Conservation (phyloP, 2,329 filamentous ascomycete species). For the Alternaria panax region DNA sequence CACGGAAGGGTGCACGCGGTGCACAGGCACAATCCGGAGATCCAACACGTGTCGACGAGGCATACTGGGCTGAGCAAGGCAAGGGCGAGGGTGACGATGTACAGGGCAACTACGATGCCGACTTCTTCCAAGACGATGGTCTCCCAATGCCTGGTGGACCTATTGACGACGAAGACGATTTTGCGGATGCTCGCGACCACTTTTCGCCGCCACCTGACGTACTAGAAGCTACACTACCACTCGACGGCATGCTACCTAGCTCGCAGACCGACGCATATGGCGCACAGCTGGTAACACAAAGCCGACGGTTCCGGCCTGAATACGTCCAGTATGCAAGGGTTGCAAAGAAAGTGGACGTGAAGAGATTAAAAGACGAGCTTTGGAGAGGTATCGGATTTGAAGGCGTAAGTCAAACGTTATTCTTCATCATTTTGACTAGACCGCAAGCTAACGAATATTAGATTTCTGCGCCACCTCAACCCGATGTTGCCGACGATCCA, state of each 20-base stretch:
- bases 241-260: slow-evolving; percentile 61
- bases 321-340: slow-evolving; percentile 71
- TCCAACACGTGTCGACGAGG: slow-evolving; percentile 83
- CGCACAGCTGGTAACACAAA: slow-evolving; percentile 68
- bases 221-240: slow-evolving; percentile 38
- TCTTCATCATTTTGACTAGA: too few relatives aligned
- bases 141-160: slow-evolving; percentile 71
- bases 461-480: slow-evolving; percentile 29
- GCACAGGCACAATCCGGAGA: slow-evolving; percentile 50
- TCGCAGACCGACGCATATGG: slow-evolving; percentile 65
- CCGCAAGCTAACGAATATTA: slow-evolving; percentile 22
- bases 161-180: slow-evolving; percentile 71
- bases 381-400: slow-evolving; percentile 68
- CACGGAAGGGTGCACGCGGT: slow-evolving; percentile 60
- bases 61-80: slow-evolving; percentile 80
- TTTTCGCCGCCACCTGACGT: slow-evolving; percentile 71
- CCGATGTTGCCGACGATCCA: slow-evolving; percentile 33
- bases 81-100: slow-evolving; percentile 62
- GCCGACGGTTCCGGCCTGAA: slow-evolving; percentile 66
- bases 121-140: slow-evolving; percentile 94
- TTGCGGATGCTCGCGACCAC: slow-evolving; percentile 81
- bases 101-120: slow-evolving; percentile 88
- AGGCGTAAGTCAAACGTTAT: slow-evolving; percentile 49
- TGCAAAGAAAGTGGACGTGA: slow-evolving; percentile 72
- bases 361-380: slow-evolving; percentile 69